Evolutionary conservation across 805 yeast species (phyloP), one percentile per base, ranked within the genome.

Genomic region (Candida xyloterini): DNA sequence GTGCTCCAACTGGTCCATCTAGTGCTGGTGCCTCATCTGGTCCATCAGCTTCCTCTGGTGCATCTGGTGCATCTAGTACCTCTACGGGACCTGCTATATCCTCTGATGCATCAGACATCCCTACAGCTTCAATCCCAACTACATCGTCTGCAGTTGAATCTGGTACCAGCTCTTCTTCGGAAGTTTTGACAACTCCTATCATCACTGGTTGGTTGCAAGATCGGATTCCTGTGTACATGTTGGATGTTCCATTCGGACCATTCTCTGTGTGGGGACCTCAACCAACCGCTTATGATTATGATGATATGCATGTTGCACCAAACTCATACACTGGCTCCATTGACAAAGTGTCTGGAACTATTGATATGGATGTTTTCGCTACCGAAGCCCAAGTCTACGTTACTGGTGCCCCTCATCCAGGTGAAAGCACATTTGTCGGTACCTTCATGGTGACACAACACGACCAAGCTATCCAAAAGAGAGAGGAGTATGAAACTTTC

Each of bases 161-260:
- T 20, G 23, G 25, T 30, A 5, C 20, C 6, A 13, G 15, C 21
- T 32, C 27, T n/a, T 7, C 26, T 6, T 22, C 28, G n/a, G 21
- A 11, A 6, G 27, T 20, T 10, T 18, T 18, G 20, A 18, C 4
- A 6, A 18, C 27, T 20, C 33, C 39, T 6, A 20, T 20, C 20
- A 29, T 29, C n/a, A 36, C 37, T 5, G 37, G 37, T 8, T 33
- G 18, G 22, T 25, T 27, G 9, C 22, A 27, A 13, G 29, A n/a
- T 10, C 11, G 24, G 7, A 16, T 7, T 4, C 37, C 37, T 15
- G 29, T 33, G 8, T 33, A 26, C 24, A 16, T 10, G 15, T 11
- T 33, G n/a, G 37, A 25, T 15, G 30, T 33, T 15, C 37, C 37
- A 14, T 33, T 25, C 13, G 37, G 37, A 15, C 37, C 37, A n/a